A percentile compares a stretch with the other conserved stretches of the same genome.
Conservation (phyloP, 1,284 basidiomycete species). For the Blastosporella zonata region DNA sequence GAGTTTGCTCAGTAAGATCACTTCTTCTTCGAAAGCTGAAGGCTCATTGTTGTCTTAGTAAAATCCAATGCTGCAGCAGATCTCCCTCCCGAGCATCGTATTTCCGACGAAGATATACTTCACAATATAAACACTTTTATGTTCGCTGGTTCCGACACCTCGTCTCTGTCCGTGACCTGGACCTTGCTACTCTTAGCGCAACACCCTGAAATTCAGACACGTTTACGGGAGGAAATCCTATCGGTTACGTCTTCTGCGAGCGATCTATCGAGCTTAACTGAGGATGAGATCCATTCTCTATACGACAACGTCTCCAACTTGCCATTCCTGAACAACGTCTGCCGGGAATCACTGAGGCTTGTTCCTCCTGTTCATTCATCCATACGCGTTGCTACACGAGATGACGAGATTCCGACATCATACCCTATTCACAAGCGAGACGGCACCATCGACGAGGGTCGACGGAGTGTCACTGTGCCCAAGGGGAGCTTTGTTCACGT, state of each 20-base stretch:
- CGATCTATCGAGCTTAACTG: conserved; percentile 40
- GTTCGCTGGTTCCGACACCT: conserved; percentile 85
- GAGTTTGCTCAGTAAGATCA: conserved; percentile 55
- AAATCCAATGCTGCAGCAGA: conserved; percentile 70
- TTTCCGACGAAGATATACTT: conserved; percentile 79
- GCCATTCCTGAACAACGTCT: conserved; percentile 76
- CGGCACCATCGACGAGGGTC: conserved; percentile 40
- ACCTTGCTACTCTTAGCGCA: conserved; percentile 67
- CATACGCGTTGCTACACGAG: conserved; percentile 67
- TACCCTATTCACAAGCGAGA: conserved; percentile 58
- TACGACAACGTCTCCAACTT: conserved; percentile 55
- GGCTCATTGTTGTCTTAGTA: conserved; percentile 40
- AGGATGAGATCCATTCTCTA: conserved; percentile 61
- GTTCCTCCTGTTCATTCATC: conserved; percentile 81
- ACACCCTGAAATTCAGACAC: conserved; percentile 59
- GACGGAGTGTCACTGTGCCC: conserved; percentile 47
- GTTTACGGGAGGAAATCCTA: conserved; percentile 60
- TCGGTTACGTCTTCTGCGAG: conserved; percentile 34
- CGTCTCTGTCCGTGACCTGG: conserved; percentile 77
- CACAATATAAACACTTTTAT: conserved; percentile 84
- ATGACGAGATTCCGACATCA: conserved; percentile 71
- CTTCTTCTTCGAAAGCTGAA: neutral
- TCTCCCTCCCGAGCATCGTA: conserved; percentile 61
- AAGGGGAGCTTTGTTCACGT: conserved; percentile 75
- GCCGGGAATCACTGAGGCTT: conserved; percentile 69